Evolutionary conservation across 495 filamentous ascomycete species (phyloP).

Genomic region (Hamigera avellanea): DNA sequence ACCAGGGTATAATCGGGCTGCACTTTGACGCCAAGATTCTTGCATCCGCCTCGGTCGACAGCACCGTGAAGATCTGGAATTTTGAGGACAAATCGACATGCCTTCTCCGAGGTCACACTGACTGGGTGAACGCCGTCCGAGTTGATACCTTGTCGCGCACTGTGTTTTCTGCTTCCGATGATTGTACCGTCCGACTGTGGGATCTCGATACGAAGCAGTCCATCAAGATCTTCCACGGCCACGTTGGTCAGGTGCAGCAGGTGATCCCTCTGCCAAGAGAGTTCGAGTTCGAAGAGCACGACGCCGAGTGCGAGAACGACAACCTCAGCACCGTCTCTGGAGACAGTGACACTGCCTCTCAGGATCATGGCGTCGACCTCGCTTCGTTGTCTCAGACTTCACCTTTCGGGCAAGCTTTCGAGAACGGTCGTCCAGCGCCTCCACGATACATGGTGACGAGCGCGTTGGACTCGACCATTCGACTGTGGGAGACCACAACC

Average conservation of each 20-base stretch:
- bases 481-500: slow-evolving; percentile 82
- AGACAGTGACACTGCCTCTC: slow-evolving; percentile 17
- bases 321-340: slow-evolving; percentile 26
- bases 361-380: slow-evolving; percentile 12
- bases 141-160: slow-evolving; percentile 73
- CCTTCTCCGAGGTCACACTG: slow-evolving; percentile 68
- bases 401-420: slow-evolving; percentile 46
- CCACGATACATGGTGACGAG: slow-evolving; percentile 87
- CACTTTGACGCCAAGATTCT: slow-evolving; percentile 77
- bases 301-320: slow-evolving; percentile 46
- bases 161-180: slow-evolving; percentile 85
- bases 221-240: slow-evolving; percentile 76
- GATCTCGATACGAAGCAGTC: slow-evolving; percentile 73
- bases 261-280: slow-evolving; percentile 70
- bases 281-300: slow-evolving; percentile 70
- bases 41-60: slow-evolving; percentile 79
- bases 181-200: slow-evolving; percentile 87
- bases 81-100: slow-evolving; percentile 74
- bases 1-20: slow-evolving; percentile 67
- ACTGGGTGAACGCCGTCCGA: slow-evolving; percentile 90
- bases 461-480: slow-evolving; percentile 80
- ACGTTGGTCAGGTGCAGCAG: slow-evolving; percentile 92
- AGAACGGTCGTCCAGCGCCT: slow-evolving; percentile 52
- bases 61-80: slow-evolving; percentile 87
- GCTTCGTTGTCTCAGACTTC: slow-evolving; percentile 30